Evolutionary conservation across 331 rosid genomes (phyloP), one percentile per base, ranked within the genome.

Genomic region (Acacia pycnantha): DNA sequence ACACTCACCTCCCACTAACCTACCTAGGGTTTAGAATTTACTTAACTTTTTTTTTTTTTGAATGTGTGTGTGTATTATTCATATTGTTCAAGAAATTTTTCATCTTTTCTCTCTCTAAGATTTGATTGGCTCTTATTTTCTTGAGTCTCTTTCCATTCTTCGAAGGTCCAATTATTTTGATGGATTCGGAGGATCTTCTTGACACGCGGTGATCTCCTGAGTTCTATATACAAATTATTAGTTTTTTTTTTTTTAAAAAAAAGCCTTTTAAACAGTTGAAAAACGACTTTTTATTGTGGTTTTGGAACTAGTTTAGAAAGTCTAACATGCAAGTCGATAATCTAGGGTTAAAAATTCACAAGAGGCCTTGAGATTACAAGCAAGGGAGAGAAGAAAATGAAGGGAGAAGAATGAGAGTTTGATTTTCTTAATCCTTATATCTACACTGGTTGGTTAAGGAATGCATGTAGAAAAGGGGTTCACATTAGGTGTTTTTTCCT

Each of bases 1-100:
- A 89, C 82, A 82, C 70, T 79, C 8, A 76, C 54, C 73, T 87
- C 86, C 87, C 88, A 88, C 91, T 88, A 75, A 14, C 14, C 77
- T 73, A 9, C 18, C 73, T 73, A 51, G 7, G 16, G 0, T 65
- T 24, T 31, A 31, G 29, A 82, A 80, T 37, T 37, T 37, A 37
- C 41, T 85, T 91, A 87, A 86, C 78, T 87, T 86, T 68, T 80
- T 81, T 80, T 81, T 69, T 67, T 14, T 50, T 12, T 14, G 19
- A 14, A 21, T 18, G 22, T 50, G 6, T 16, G 6, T 16, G n/a
- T 18, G 1, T 51, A 51, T 4, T 16, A 51, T 51, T 51, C 21
- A 19, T 21, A 51, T 8, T 4, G 9, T 15, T 2, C 58, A 16
- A 50, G 8, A 18, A 51, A 6, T 4, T 4, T 51, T 51, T 51